Evolutionary conservation across 106 monocot species (phyloP), one percentile per base, ranked within the genome.

Genomic region (Chionographis japonica): DNA sequence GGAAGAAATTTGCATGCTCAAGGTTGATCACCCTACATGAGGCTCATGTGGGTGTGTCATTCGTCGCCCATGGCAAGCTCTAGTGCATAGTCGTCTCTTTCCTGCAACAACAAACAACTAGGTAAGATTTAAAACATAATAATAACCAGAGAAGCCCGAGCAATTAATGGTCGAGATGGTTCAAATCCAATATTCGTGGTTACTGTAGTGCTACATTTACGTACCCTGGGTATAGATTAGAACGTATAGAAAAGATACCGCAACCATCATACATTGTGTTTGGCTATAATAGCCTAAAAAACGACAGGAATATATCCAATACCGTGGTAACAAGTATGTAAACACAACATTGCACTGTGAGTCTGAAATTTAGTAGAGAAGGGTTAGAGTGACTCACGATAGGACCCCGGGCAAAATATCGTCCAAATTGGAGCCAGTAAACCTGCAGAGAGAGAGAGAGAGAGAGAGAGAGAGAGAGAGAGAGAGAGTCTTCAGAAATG

Each of bases 361-460:
- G 4, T 35, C 14, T 9, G 40, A 9, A 13, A 4, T 38, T 10
- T 36, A 14, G 35, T 8, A 4, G 39, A 10, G 27, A 20, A 16
- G 66, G 27, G n/a, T 39, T 14, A 58, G 50, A 55, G 72, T 27
- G 68, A 89, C 79, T 80, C 68, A 97, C 95, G 46, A 97, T 69
- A 39, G 95, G 95, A 37, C 95, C 92, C 78, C 92, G 74, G 20
- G 92, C 95, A 77, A 97, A 97, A 74, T 92, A 92, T 64, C 92
- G 61, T 69, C 95, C 95, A 83, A 97, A 97, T 69, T 97, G 92
- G 54, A 92, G 95, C 95, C 95, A 97, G 40, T 97, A 97, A 16
- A 97, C 95, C 95, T 97, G 67, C 35, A 72, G 9, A 52, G 10
- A 58, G 54, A 42, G 9, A 13, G 37, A 50, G 15, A 51, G 9